Evolutionary conservation across 139 green algal species (phyloP), one percentile per base, ranked within the genome.

Genomic region (Chlorella sorokiniana): DNA sequence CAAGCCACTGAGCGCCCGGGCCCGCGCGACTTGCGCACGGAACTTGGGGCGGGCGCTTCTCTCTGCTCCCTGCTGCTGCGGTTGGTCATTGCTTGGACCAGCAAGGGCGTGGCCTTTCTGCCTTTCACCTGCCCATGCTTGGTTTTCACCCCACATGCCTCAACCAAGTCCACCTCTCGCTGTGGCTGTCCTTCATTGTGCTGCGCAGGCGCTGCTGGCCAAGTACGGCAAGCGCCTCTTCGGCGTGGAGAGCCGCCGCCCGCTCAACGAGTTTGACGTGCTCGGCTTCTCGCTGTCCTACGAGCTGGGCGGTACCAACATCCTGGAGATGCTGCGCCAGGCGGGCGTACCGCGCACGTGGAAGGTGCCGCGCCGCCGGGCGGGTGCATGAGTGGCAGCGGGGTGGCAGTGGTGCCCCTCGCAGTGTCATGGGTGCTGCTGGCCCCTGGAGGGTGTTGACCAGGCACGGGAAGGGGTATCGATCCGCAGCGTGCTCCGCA

Each of bases 291-390:
- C 69, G 18, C 85, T 95, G 38, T 85, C 85, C 8, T 92, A 92
- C 71, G 88, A 92, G 82, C 78, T 92, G 72, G 90, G 90, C 6
- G 88, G 86, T 29, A 95, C 90, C 37, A 95, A 95, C 73, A 87
- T 94, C 5, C 81, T 95, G 38, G 83, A 95, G 75, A 95, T 95
- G 92, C 73, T 95, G 73, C 52, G 61, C 0, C 80, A 89, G 69
- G 78, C 83, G 31, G 84, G 75, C 37, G 79, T 92, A 18, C 88
- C 88, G 25, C 25, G 88, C 16, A 84, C 69, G 0, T 92, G 89
- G 86, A 27, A 91, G 72, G 89, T 89, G 74, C 31, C 37, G 20
- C 22, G 31, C 31, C 1, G 11, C n/a, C n/a, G n/a, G n/a, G n/a
- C n/a, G n/a, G n/a, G n/a, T n/a, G n/a, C n/a, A n/a, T n/a, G n/a